Conservation (phyloP, 768 basidiomycete genomes). For the Krasilnikovozyma curviuscula region DNA sequence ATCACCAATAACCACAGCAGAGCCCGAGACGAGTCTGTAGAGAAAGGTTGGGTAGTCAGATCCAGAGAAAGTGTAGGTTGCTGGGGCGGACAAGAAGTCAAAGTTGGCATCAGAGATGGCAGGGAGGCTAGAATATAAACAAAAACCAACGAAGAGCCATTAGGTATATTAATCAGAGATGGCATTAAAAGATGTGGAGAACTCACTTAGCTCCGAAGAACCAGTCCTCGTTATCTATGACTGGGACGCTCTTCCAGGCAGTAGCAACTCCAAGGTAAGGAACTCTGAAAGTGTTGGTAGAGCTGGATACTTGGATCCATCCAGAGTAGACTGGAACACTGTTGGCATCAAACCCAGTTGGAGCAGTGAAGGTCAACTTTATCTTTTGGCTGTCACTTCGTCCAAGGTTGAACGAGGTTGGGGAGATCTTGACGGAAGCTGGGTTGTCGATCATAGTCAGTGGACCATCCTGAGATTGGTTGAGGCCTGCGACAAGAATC, state of each 20-base stretch:
- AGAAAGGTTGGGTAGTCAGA: not conserved
- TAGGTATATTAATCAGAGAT: too few relatives aligned
- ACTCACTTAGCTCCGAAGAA: too few relatives aligned
- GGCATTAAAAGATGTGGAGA: too few relatives aligned
- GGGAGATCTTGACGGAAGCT: not conserved
- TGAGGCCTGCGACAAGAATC: not conserved
- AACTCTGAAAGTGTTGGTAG: too few relatives aligned
- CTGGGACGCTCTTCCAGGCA: too few relatives aligned
- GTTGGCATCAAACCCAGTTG: not conserved
- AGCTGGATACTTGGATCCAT: too few relatives aligned
- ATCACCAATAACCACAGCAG: slow-evolving; percentile 10
- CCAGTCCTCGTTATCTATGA: too few relatives aligned
- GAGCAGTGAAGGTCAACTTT: slow-evolving; percentile 3
- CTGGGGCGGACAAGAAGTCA: not conserved
- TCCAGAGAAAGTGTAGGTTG: not conserved
- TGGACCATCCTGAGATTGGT: not conserved
- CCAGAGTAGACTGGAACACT: slow-evolving; percentile 8
- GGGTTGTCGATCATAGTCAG: not conserved
- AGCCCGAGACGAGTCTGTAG: slow-evolving; percentile 5
- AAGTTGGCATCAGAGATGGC: not conserved
- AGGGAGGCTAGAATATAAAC: too few relatives aligned
- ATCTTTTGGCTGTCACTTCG: not conserved
- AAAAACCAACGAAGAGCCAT: too few relatives aligned
- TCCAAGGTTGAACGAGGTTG: slow-evolving; percentile 2
- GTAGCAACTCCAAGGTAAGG: too few relatives aligned